Conservation (phyloP, 805 yeast genomes). For the Metschnikowia vanudenii region DNA sequence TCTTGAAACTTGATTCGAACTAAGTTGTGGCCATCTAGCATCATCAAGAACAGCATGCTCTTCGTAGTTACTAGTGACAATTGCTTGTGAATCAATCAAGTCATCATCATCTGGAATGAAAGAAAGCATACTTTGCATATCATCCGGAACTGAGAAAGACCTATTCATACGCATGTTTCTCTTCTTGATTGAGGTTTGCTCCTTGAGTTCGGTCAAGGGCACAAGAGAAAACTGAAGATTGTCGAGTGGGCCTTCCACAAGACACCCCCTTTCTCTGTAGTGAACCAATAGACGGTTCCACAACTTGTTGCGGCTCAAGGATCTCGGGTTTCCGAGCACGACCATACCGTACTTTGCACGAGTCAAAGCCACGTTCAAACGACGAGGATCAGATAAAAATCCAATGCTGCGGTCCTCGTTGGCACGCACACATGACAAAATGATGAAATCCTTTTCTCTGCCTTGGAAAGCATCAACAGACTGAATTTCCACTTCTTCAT, state of each 20-base stretch:
- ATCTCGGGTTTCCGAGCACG: conserved; percentile 78
- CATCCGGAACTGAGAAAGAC: conserved; percentile 10
- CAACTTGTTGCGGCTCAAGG: conserved; percentile 64
- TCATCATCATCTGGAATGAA: conserved; percentile 14
- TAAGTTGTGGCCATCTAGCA: conserved; percentile 18
- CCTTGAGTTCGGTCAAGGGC: conserved; percentile 32
- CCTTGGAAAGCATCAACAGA: conserved; percentile 46
- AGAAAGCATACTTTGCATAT: conserved; percentile 20
- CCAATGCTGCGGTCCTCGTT: conserved; percentile 42
- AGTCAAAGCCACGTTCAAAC: conserved; percentile 45
- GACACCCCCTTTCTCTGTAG: conserved; percentile 78
- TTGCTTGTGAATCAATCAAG: background rate
- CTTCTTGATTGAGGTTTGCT: conserved; percentile 21
- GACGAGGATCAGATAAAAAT: conserved; percentile 43
- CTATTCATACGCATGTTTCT: conserved; percentile 2
- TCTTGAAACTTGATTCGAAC: conserved; percentile 16
- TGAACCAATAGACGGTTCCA: conserved; percentile 81
- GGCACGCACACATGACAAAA: conserved; percentile 45
- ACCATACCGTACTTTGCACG: conserved; percentile 44
- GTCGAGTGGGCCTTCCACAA: conserved; percentile 87
- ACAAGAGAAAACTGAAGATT: conserved; percentile 72
- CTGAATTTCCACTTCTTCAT: conserved; percentile 79
- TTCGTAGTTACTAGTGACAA: background rate
- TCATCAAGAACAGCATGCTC: conserved; percentile 11
- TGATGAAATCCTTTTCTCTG: conserved; percentile 44